Percentiles rank a stretch among this genome's conserved stretches.
These are phyloP conservation scores for Exidia glandulosa DNA, from an alignment of 768 basidiomycete genomes.

Conservation along the genomic window DNA sequence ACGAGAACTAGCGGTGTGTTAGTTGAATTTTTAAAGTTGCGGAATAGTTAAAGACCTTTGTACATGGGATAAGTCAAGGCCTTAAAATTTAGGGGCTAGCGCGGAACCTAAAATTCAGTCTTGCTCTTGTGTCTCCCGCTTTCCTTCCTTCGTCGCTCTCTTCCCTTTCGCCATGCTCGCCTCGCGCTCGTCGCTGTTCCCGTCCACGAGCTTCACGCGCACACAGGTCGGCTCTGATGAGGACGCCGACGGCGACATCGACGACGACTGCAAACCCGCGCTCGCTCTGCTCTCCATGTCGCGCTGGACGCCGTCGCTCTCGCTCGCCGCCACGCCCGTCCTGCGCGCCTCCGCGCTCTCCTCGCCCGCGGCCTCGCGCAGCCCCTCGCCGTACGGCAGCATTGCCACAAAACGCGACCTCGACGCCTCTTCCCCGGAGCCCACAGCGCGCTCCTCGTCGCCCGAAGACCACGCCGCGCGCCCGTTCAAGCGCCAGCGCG, in stretches of 20 bases:
- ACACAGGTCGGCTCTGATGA: no score
- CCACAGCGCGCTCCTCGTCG: background rate
- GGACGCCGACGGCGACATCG: background rate
- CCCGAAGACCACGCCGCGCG: no score
- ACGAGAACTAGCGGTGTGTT: conserved; percentile 46
- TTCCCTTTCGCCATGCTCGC: background rate
- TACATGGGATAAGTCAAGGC: no score
- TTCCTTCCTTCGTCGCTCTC: background rate
- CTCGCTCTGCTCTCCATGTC: background rate
- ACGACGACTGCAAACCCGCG: background rate
- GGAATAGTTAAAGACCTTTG: no score
- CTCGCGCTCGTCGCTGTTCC: background rate
- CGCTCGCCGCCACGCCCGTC: background rate
- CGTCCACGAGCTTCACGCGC: background rate
- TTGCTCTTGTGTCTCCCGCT: background rate
- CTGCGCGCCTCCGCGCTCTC: no score
- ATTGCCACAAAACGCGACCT: no score
- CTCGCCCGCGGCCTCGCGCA: no score
- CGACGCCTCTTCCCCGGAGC: background rate
- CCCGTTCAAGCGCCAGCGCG: background rate
- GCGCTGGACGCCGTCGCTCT: background rate
- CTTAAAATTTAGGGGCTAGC: background rate
- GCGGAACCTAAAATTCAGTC: no score
- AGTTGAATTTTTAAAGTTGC: no score
- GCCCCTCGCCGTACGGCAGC: no score